A percentile compares a stretch with the other conserved stretches of the same genome.
Evolutionary conservation across 176 grass and related monocot genomes (phyloP).

Genomic region (Chrysopogon serrulatus): DNA sequence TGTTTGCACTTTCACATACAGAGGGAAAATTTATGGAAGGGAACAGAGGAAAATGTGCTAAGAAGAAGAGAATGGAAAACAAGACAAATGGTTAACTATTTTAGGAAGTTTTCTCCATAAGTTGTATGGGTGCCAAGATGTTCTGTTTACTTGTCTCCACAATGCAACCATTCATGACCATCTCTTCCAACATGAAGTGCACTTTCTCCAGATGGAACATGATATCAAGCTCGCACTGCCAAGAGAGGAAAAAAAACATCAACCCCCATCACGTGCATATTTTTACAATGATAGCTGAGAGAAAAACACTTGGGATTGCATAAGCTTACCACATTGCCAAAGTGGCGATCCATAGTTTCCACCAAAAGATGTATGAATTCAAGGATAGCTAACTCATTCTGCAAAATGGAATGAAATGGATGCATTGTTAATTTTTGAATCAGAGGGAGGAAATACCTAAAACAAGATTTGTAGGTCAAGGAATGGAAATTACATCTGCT

Average conservation of each 20-base stretch:
- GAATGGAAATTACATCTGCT: not conserved
- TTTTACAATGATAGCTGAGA: not conserved
- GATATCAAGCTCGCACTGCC: conserved; percentile 85
- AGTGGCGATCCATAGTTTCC: conserved; percentile 94
- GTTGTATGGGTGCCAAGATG: conserved; percentile 81
- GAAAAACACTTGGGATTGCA: not conserved
- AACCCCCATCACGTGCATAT: not conserved
- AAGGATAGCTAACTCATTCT: conserved; percentile 95
- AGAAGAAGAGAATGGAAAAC: not conserved
- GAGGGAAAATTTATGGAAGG: not conserved
- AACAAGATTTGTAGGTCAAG: not conserved
- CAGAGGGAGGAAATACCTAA: not conserved
- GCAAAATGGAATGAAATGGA: not conserved
- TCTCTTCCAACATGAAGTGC: conserved; percentile 99
- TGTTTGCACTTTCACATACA: not conserved
- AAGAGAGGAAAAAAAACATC: not conserved
- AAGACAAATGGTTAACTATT: not conserved
- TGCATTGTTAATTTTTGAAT: not conserved
- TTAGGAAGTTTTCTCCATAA: conserved; percentile 92
- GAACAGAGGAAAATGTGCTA: not conserved
- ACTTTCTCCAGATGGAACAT: conserved; percentile 99
- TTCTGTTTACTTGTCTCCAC: conserved; percentile 97
- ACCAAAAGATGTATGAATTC: conserved; percentile 99
- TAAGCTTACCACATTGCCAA: conserved; percentile 85
- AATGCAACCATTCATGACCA: conserved; percentile 98